phyloP scores from a whole-genome alignment of 2,329 filamentous ascomycete species.

The Trichothecium roseum region DNA sequence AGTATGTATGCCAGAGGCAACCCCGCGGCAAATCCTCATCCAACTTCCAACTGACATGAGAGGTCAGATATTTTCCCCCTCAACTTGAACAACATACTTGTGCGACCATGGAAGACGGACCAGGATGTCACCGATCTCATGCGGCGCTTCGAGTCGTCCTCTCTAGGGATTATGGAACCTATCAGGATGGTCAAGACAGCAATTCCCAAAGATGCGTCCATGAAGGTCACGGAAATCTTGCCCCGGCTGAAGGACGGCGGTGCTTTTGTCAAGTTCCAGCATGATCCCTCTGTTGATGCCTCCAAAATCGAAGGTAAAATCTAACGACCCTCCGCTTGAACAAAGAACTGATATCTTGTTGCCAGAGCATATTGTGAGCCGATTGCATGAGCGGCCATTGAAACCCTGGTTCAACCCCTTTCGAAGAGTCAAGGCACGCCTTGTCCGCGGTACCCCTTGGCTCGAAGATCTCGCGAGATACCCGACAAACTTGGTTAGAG shows the following conservation, averaged over 20 bases:
- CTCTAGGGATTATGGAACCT: slow-evolving; percentile 39
- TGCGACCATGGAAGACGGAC: slow-evolving; percentile 37
- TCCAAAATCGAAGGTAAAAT: slow-evolving; percentile 31
- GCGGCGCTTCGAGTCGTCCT: slow-evolving; percentile 39
- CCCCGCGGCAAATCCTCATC: not conserved
- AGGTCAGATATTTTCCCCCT: slow-evolving; percentile 75
- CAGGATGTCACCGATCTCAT: slow-evolving; percentile 39
- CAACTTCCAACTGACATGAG: slow-evolving; percentile 1
- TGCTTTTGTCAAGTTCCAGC: slow-evolving; percentile 79
- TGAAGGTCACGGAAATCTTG: slow-evolving; percentile 71
- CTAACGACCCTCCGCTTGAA: not conserved
- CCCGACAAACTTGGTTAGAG: slow-evolving; percentile 63
- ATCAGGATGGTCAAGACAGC: slow-evolving; percentile 47
- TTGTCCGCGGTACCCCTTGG: slow-evolving; percentile 83
- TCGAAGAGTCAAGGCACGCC: slow-evolving; percentile 54
- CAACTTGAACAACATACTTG: slow-evolving; percentile 45
- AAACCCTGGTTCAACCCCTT: slow-evolving; percentile 90
- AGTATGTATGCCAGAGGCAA: slow-evolving; percentile 40
- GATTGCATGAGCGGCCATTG: slow-evolving; percentile 59
- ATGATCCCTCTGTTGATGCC: slow-evolving; percentile 25
- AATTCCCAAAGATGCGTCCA: slow-evolving; percentile 44
- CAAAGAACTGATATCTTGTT: not conserved
- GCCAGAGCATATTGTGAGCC: slow-evolving; percentile 43
- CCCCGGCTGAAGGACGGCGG: slow-evolving; percentile 86
- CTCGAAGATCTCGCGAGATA: slow-evolving; percentile 83